Evolutionary conservation across 768 basidiomycete species (phyloP).

Genomic region (Cantharellus anzutake): DNA sequence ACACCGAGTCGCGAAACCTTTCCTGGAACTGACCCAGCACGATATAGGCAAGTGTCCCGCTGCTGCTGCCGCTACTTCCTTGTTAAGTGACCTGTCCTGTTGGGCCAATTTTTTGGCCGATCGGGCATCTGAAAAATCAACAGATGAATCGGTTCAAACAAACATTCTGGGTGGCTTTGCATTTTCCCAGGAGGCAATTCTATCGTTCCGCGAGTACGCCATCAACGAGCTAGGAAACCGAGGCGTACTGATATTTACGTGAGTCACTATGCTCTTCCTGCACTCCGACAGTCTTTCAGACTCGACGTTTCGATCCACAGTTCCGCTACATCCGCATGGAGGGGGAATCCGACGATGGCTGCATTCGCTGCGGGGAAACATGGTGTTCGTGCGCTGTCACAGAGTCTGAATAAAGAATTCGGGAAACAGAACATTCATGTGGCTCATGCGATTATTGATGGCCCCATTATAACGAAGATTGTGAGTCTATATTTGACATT

Average conservation of each 20-base stretch:
- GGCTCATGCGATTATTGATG: constrained; percentile 35
- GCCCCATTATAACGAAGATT: constrained; percentile 22
- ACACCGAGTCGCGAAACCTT: constrained; percentile 40
- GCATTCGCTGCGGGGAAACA: constrained; percentile 47
- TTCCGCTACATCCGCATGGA: constrained; percentile 45
- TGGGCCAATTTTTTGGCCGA: constrained; percentile 11
- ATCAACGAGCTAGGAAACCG: constrained; percentile 27
- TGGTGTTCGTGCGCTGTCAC: constrained; percentile 40
- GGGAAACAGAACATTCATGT: constrained; percentile 51
- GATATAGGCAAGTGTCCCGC: constrained; percentile 11
- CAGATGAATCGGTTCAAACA: constrained; percentile 29
- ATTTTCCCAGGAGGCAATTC: constrained; percentile 40
- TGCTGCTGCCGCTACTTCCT: background rate
- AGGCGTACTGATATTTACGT: constrained; percentile 48
- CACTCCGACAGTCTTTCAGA: background rate
- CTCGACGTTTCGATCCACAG: background rate
- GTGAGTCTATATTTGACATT: constrained; percentile 11
- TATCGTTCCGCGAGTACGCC: constrained; percentile 30
- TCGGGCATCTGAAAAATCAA: too few relatives aligned
- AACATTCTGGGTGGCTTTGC: constrained; percentile 42
- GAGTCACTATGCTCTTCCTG: background rate
- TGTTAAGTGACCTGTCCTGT: background rate
- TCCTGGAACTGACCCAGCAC: constrained; percentile 40
- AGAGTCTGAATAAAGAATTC: constrained; percentile 60
- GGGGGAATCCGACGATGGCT: constrained; percentile 43